phyloP scores from a whole-genome alignment of 257 asterid species.

The Jacaranda mimosifolia region DNA sequence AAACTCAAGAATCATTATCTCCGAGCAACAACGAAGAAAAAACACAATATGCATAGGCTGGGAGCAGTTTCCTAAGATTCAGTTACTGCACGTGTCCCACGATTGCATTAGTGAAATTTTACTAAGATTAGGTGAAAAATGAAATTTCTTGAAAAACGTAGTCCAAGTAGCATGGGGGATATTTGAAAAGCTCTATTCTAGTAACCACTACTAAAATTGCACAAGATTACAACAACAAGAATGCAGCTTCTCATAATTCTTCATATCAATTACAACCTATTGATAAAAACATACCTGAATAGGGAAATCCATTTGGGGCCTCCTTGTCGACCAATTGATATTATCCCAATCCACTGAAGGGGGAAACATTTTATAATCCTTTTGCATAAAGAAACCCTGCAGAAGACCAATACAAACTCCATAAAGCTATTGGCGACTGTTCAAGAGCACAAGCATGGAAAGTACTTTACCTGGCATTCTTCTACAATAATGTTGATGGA shows the following conservation, averaged over 20 bases:
- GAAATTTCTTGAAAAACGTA: background rate
- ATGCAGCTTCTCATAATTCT: constrained; percentile 15
- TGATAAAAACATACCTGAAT: constrained; percentile 69
- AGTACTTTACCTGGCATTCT: constrained; percentile 81
- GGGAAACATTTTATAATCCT: constrained; percentile 97
- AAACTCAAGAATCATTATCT: constrained; percentile 21
- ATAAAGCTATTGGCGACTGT: constrained; percentile 30
- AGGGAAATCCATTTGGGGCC: constrained; percentile 93
- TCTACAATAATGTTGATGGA: constrained; percentile 78
- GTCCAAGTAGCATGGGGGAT: constrained; percentile 21
- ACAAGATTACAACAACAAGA: constrained; percentile 9
- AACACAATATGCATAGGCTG: background rate
- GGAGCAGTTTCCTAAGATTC: constrained; percentile 22
- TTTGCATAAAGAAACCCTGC: constrained; percentile 98
- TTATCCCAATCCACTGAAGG: constrained; percentile 97
- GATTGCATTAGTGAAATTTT: background rate
- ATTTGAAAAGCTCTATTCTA: constrained; percentile 12
- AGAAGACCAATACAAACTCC: constrained; percentile 37
- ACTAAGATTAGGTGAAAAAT: constrained; percentile 12
- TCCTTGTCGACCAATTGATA: constrained; percentile 92
- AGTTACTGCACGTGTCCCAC: background rate
- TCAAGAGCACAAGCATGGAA: constrained; percentile 21
- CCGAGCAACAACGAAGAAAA: constrained; percentile 24
- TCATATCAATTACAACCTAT: background rate
- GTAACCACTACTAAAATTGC: constrained; percentile 1